Evolutionary conservation across 352 stramenopile genomes (phyloP), one percentile per base, ranked within the genome.

Genomic region (Vaucheria bursata): DNA sequence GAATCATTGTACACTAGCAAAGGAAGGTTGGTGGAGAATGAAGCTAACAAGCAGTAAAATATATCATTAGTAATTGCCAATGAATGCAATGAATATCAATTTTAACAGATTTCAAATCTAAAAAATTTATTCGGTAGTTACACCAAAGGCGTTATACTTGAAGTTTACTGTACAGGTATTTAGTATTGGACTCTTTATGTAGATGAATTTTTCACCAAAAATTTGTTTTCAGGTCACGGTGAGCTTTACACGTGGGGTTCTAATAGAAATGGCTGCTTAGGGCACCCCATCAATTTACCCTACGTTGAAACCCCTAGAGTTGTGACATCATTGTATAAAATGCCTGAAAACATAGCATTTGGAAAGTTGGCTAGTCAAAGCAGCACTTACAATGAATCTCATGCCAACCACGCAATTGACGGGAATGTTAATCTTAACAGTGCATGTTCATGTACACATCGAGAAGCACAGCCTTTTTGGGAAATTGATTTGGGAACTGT

Each of bases 231-330:
- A n/a, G n/a, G n/a, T 5, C 78, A 87, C 36, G 87, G 87, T n/a
- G 92, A 97, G 85, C 85, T 97, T 36, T 96, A 93, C 84, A 94
- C 89, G 0, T 97, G 92, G 92, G 93, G 93, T 29, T 85, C 87
- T 25, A 97, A 97, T 84, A 78, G 85, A 35, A 85, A 90, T 59
- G 92, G 91, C 0, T 96, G 92, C 83, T 96, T 91, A 36, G 93
- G 91, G 6, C 91, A 95, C 45, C 76, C 87, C 37, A 45, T 45
- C 34, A 80, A 83, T 8, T 92, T 86, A 32, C 78, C 96, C 0
- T 93, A 96, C 53, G 86, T 92, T 5, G 5, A 50, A 50, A 12
- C 39, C 12, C 39, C 12, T 50, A 50, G 39, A 50, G 12, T 12
- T 50, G 39, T 50, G 39, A 50, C 12, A 12, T 50, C 39, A 50